Evolutionary conservation across 305 asterid genomes (phyloP), one percentile per base, ranked within the genome.

Genomic region (Fraxinus greggii): DNA sequence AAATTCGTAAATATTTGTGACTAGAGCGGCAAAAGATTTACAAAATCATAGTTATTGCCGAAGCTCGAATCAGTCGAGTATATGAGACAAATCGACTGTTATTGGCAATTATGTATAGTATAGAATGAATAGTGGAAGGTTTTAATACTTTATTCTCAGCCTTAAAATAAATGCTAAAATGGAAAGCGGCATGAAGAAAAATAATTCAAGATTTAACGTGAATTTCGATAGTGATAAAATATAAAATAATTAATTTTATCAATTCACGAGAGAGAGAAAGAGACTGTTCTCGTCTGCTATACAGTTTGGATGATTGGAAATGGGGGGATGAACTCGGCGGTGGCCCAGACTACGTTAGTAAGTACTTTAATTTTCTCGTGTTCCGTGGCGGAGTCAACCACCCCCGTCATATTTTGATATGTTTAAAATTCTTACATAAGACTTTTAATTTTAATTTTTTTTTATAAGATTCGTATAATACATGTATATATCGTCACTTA

Each of bases 281-380:
- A 36, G 15, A 38, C 29, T 63, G 72, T 3, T 65, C 35, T 65
- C 35, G 26, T 28, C 73, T 65, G 35, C 73, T 31, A 1, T 29
- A 29, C 42, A 63, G 38, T 69, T 69, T 69, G 40, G 40, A 69
- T 69, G 40, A 69, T 69, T 69, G 75, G 75, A 69, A 69, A 17
- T 69, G 38, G 38, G 38, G 75, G 24, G 36, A 10, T 29, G 38
- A 69, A 69, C 7, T 15, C 3, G 75, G 75, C 75, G 40, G 75
- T 69, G 75, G 40, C 36, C 23, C 24, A 4, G 38, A 69, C 10
- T 13, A 9, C 2, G n/a, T 67, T 24, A 29, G n/a, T 15, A 51
- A 51, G 5, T 51, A 51, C 24, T 17, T 51, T 17, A n/a, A 51
- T 51, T 48, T 42, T 48, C 59, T 48, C 7, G 59, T 17, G 21